These are phyloP conservation scores for Fusarium luffae DNA, from an alignment of 2,329 filamentous ascomycete genomes.

Conservation along the genomic window DNA sequence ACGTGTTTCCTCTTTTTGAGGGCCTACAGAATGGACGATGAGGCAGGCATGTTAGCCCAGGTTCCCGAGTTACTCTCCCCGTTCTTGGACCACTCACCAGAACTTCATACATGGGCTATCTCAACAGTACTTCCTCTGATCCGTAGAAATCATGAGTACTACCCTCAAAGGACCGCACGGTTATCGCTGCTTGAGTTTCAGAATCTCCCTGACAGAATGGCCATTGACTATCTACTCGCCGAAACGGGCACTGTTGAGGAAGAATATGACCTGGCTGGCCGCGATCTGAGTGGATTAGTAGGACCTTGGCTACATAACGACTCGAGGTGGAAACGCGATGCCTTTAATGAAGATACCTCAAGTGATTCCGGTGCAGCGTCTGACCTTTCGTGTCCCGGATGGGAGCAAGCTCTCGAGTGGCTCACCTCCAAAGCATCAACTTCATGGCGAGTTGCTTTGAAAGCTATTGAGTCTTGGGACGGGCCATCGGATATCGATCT, in stretches of 20 bases:
- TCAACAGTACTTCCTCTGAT: constrained; percentile 76
- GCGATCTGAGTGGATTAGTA: constrained; percentile 75
- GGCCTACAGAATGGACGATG: constrained; percentile 74
- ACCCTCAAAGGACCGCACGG: constrained; percentile 61
- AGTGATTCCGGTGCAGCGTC: constrained; percentile 46
- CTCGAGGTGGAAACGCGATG: constrained; percentile 61
- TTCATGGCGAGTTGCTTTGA: constrained; percentile 71
- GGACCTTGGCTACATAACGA: constrained; percentile 79
- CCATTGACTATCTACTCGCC: constrained; percentile 70
- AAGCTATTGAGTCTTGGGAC: constrained; percentile 76
- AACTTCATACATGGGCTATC: constrained; percentile 74
- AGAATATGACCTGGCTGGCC: constrained; percentile 59
- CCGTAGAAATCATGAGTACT: constrained; percentile 76
- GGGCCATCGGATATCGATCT: constrained; percentile 77
- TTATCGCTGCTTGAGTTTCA: constrained; percentile 73
- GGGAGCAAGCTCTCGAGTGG: constrained; percentile 77
- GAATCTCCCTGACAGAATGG: constrained; percentile 66
- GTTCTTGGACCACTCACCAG: constrained; percentile 71
- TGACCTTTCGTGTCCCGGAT: constrained; percentile 64
- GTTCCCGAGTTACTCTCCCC: constrained; percentile 74
- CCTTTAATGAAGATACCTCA: constrained; percentile 7
- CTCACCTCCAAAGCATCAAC: constrained; percentile 68
- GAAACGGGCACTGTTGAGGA: constrained; percentile 60
- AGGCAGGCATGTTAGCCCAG: constrained; percentile 77
- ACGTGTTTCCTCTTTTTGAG: constrained; percentile 75